Evolutionary conservation across 78 protist genomes (phyloP), one percentile per base, ranked within the genome.

Genomic region (Cavenderia fasciculata): DNA sequence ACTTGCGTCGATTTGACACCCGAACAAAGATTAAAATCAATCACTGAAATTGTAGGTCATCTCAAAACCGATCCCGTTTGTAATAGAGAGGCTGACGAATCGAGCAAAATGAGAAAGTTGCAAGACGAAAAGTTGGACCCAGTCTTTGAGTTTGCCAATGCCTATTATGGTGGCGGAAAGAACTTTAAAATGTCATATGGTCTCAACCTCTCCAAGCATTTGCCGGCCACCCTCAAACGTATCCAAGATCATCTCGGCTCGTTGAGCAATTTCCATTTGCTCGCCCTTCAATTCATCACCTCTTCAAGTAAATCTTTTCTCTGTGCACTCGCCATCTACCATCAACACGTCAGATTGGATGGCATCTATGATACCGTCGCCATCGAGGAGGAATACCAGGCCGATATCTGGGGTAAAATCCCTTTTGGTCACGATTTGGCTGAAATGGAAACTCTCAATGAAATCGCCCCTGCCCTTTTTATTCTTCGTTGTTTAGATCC

Each of bases 381-480:
- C 25, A 40, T 82, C 27, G 90, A 82, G 23, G 90, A 82, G 18
- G 90, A 82, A 33, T 68, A 40, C n/a, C 90, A 82, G 68, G 12
- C 78, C 6, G 79, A 82, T 19, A 56, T 23, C 14, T 82, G 90
- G 90, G 90, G 90, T 56, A 82, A 51, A 54, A 56, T 82, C 25
- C 90, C 90, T 56, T 82, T 82, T 69, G 90, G 90, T 56, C 90
- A 82, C 29, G 90, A 82, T 82, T 43, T 79, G 41, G 88, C 74
- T 29, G 90, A 82, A 57, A 66, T 74, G 59, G 90, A 82, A 57
- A 68, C 90, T 23, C 73, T 33, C 7, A 82, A 82, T 56, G 90
- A 82, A 68, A 82, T 82, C 44, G 76, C 78, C 4, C 71, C 90
- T 25, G 77, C 90, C 8, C 25, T 82, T 36, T 82, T 82, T 54